These are phyloP conservation scores for Tylopilus balloui DNA, from an alignment of 768 basidiomycete species.

Conservation along the genomic window DNA sequence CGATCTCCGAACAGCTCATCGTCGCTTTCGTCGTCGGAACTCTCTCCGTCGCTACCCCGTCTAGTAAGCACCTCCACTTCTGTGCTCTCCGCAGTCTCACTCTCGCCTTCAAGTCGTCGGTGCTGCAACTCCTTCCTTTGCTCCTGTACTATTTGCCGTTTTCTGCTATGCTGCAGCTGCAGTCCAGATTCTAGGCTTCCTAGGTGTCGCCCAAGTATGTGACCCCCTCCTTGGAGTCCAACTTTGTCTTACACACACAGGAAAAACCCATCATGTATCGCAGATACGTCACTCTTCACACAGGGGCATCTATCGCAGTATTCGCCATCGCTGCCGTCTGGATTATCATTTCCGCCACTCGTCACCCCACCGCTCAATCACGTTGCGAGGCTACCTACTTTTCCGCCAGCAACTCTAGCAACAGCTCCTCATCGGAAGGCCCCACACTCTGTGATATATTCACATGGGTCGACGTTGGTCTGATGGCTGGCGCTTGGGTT, in stretches of 20 bases:
- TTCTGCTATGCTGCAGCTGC: constrained; percentile 73
- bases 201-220: constrained; percentile 73
- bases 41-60: constrained; percentile 70
- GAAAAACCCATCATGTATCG: constrained; percentile 64
- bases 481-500: constrained; percentile 88
- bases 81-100: constrained; percentile 7
- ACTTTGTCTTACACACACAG: constrained; percentile 34
- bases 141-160: constrained; percentile 67
- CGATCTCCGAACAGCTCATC: constrained; percentile 72
- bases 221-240: not conserved
- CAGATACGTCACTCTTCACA: constrained; percentile 67
- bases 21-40: constrained; percentile 64
- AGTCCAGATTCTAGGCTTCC: constrained; percentile 77
- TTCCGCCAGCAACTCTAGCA: constrained; percentile 29
- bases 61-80: constrained; percentile 47
- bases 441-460: constrained; percentile 83
- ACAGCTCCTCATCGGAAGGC: constrained; percentile 45
- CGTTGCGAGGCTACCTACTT: constrained; percentile 64
- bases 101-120: constrained; percentile 64
- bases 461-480: constrained; percentile 85
- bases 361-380: constrained; percentile 66
- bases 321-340: constrained; percentile 80
- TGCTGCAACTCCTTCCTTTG: constrained; percentile 74
- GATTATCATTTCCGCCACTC: constrained; percentile 73
- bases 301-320: constrained; percentile 46